A percentile compares a stretch with the other conserved stretches of the same genome.
These are phyloP conservation scores for Populus simonii DNA, from an alignment of 345 rosid species.

Conservation along the genomic window DNA sequence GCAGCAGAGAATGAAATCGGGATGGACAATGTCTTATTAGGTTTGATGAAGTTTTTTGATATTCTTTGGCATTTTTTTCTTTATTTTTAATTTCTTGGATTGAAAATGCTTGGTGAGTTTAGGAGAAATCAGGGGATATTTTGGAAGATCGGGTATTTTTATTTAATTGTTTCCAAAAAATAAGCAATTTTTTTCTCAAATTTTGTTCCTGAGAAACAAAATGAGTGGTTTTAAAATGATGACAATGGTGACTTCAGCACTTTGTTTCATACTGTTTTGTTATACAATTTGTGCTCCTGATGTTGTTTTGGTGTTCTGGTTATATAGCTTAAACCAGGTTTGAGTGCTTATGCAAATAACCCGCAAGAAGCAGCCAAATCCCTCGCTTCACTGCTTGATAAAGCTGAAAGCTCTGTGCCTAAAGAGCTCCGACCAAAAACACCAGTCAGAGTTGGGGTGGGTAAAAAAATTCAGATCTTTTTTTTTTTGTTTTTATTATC, in stretches of 20 bases:
- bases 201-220: background rate
- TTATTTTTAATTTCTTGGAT: background rate
- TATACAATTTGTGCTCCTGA: background rate
- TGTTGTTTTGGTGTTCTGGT: slow-evolving; percentile 17
- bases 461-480: slow-evolving; percentile 12
- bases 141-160: background rate
- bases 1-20: background rate
- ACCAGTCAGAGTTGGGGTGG: slow-evolving; percentile 98
- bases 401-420: slow-evolving; percentile 85
- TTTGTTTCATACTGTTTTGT: background rate
- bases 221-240: background rate
- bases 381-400: slow-evolving; percentile 63
- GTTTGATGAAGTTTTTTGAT: background rate
- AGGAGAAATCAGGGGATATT: background rate
- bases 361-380: slow-evolving; percentile 74
- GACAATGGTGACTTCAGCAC: too few relatives aligned
- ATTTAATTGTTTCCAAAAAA: too few relatives aligned
- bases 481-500: background rate
- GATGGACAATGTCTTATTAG: background rate
- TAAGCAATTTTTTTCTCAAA: too few relatives aligned
- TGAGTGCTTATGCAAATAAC: slow-evolving; percentile 77
- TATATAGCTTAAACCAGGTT: slow-evolving; percentile 69
- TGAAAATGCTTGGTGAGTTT: background rate
- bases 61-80: background rate
- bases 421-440: slow-evolving; percentile 66